Evolutionary conservation across 306 rosid genomes (phyloP), one percentile per base, ranked within the genome.

Genomic region (Purshia tridentata): DNA sequence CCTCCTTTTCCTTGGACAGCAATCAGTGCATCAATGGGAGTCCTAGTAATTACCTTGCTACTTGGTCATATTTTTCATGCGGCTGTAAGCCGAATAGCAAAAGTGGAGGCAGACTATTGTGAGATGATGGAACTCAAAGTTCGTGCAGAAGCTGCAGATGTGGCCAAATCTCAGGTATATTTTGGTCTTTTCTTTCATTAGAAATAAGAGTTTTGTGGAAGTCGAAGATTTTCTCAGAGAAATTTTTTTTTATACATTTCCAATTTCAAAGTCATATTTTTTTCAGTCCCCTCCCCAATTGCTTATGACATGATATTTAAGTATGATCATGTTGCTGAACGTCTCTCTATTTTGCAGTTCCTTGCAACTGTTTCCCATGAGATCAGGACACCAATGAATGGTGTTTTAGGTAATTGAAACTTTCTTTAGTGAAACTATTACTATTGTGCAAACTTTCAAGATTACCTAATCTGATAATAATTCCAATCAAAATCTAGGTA

Each of bases 351-450:
- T 78, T 65, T 87, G 87, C 72, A 93, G 97, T 91, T 94, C 85
- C 91, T 94, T 81, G 98, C 97, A 6, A 94, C 97, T 19, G 98
- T 94, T 80, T 94, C 98, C 71, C 98, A 94, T 9, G 97, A 94
- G 93, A 94, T 94, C 83, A 84, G 98, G 86, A 94, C 98, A 81
- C 98, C 97, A 75, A 91, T 91, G 98, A 94, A 88, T 76, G 97
- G 98, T 69, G 97, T 91, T 76, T 88, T 94, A 91, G 98, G 98
- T 93, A 82, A 80, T 54, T 58, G 48, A 9, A 22, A 78, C 51
- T 19, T 73, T 72, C 18, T 51, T 45, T 9, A 77, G 67, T 55
- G 44, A 45, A 65, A 50, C 39, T 67, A 59, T 74, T 76, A 19
- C 23, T 72, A 67, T 77, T 65, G 14, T 74, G 45, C 55, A 23